Base-by-base conservation (phyloP, 2,329 filamentous ascomycete species). In the Penicillium polonicum region DNA sequence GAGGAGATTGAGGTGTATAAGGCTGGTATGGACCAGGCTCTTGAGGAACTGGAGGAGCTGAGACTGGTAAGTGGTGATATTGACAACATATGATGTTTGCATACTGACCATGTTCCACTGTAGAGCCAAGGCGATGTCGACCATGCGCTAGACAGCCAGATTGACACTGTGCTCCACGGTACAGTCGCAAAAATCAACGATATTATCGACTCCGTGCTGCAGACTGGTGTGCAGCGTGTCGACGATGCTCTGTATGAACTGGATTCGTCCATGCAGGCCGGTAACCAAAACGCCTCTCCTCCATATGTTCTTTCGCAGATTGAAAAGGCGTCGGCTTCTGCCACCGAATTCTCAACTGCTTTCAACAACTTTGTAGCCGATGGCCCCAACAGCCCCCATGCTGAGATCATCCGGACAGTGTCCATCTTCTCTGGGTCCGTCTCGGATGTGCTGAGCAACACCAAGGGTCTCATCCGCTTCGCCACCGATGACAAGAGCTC, bases 321-420 rank as follows among this genome's bases (percentile, higher is more conserved):
- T 58, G 94, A 99, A 73, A 99, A 97, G 80, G 92, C 94, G 0
- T 94, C 92, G 8, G 87, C 92, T 10, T 96, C 88, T 64, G 91
- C 94, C 13, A 97, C 95, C 76, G 94, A 99, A 73, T 99, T 99
- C 76, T 94, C 93, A 1, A 97, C 93, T 0, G 88, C 94, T 0
- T 99, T 97, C 82, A 99, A 97, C 80, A 96, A 96, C 76, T 97
- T 95, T 75, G 95, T 99, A 68, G 94, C 93, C 8, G 94, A 99
- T 71, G 94, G 94, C 0, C 92, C 93, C 5, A 96, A 92, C 74
- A 91, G 90, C 72, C 88, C 87, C 10, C 91, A 97, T 70, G 85
- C 89, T 2, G 92, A 96, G 59, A 89, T 99, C 60, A 97, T 97
- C 75, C 92, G 92, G 72, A 91, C 91, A 0, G 90, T 96, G 67